phyloP scores from a whole-genome alignment of 768 basidiomycete species.

The Boletellus sp. region DNA sequence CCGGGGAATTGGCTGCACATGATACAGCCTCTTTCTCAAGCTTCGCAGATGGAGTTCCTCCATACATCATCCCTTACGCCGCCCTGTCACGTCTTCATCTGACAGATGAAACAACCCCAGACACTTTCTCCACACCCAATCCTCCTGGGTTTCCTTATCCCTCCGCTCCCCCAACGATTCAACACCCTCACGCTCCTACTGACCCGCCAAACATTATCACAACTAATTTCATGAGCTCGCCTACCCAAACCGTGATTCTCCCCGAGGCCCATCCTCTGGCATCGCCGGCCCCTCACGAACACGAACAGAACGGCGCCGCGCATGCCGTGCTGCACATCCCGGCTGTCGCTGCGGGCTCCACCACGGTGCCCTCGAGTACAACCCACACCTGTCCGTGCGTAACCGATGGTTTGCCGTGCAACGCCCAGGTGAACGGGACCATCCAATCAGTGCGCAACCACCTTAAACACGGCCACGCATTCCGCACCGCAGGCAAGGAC shows the following conservation, averaged over 20 bases:
- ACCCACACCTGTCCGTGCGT: slow-evolving; percentile 3
- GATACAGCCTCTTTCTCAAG: not conserved
- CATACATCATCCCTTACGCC: not conserved
- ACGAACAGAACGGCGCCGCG: not conserved
- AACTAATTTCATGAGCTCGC: not conserved
- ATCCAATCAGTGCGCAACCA: slow-evolving; percentile 12
- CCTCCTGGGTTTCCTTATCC: not conserved
- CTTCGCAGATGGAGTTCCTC: not conserved
- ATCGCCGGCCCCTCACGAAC: not conserved
- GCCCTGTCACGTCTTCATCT: not conserved
- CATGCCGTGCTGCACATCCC: not conserved
- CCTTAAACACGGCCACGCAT: slow-evolving; percentile 7
- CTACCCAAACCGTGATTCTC: not conserved
- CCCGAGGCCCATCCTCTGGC: not conserved
- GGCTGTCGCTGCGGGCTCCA: not conserved
- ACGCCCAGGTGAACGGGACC: slow-evolving; percentile 1
- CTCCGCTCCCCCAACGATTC: too few relatives aligned
- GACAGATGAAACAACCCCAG: not conserved
- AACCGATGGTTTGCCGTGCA: slow-evolving; percentile 2
- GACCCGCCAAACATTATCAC: not conserved
- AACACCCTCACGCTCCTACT: not conserved
- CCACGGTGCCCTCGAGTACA: not conserved
- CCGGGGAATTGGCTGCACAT: not conserved
- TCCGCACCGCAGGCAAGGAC: slow-evolving; percentile 8
- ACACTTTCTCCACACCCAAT: not conserved